Evolutionary conservation across 352 stramenopile species (phyloP).

Genomic region (Phytophthora ohioensis): DNA sequence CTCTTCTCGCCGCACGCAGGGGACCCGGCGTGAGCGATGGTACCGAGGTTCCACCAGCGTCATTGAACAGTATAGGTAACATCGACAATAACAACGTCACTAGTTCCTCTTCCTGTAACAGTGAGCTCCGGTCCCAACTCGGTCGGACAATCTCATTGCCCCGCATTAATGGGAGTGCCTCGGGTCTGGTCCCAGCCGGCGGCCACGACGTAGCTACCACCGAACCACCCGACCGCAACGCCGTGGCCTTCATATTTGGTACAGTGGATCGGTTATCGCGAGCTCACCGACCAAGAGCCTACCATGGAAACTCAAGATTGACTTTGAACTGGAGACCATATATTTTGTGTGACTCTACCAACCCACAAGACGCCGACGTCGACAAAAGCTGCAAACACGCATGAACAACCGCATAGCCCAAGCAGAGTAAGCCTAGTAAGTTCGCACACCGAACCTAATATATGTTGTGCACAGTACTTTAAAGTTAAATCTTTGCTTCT

Average conservation of each 20-base stretch:
- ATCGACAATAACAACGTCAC: neutral
- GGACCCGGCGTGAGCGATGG: neutral
- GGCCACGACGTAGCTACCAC: neutral
- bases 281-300: too few relatives aligned
- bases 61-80: neutral
- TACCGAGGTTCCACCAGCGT: neutral
- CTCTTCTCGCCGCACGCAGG: neutral
- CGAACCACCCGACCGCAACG: neutral
- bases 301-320: too few relatives aligned
- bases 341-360: neutral
- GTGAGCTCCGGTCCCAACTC: neutral
- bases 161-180: neutral
- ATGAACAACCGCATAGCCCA: neutral
- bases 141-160: neutral
- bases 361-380: neutral
- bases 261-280: neutral
- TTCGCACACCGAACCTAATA: neutral
- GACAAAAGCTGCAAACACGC: neutral
- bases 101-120: neutral
- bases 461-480: constrained; percentile 1
- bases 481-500: neutral
- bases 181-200: neutral
- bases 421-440: neutral
- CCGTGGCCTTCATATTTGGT: neutral
- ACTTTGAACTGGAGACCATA: neutral